Percentiles rank a stretch among this genome's conserved stretches.
phyloP scores from a whole-genome alignment of 345 rosid genomes.

The Diplotaxis tenuifolia region DNA sequence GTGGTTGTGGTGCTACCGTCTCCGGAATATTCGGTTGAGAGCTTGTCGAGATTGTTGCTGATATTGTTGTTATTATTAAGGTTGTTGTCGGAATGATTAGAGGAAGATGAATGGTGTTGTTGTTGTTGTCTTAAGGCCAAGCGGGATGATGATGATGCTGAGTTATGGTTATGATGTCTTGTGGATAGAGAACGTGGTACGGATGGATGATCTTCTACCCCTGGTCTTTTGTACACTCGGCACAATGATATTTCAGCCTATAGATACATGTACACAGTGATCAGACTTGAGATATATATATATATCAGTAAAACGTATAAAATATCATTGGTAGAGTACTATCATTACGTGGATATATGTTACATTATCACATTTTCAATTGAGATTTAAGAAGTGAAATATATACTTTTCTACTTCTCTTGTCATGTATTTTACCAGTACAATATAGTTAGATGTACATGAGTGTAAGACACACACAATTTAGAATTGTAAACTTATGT shows the following conservation, averaged over 20 bases:
- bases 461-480: neutral
- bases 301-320: neutral
- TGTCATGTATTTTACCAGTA: neutral
- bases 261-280: neutral
- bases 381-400: neutral
- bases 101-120: constrained; percentile 29
- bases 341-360: neutral
- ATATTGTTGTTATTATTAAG: constrained; percentile 35
- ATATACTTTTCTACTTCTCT: neutral
- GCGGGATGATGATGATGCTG: constrained; percentile 33
- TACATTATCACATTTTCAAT: neutral
- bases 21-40: constrained; percentile 39
- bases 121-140: constrained; percentile 36
- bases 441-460: neutral
- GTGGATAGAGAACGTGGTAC: constrained; percentile 67
- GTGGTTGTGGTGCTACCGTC: constrained; percentile 47
- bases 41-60: constrained; percentile 37
- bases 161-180: constrained; percentile 32
- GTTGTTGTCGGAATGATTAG: constrained; percentile 34
- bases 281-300: constrained; percentile 1
- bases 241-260: constrained; percentile 94
- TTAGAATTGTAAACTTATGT: neutral
- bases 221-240: constrained; percentile 93
- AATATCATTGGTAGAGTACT: neutral
- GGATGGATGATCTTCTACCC: constrained; percentile 91